These are phyloP conservation scores for Zygosaccharomyces sapae DNA, from an alignment of 1,139 yeast species.

Conservation along the genomic window DNA sequence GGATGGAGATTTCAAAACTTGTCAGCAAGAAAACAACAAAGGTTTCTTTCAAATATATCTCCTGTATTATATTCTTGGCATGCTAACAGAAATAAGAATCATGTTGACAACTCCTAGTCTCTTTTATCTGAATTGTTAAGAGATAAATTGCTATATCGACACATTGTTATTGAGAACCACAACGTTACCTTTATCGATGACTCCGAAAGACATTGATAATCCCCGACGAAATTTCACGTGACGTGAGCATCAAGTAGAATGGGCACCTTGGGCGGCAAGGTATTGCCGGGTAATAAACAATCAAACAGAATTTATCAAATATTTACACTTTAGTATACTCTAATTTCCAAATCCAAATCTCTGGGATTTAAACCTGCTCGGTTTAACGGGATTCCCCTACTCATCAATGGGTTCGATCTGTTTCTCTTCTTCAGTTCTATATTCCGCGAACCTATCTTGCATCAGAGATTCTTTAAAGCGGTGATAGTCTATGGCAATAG, in stretches of 20 bases:
- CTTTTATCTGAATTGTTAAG: neutral
- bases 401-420: conserved; percentile 66
- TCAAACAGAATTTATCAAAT: too few species aligned
- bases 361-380: conserved; percentile 71
- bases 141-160: neutral
- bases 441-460: conserved; percentile 1
- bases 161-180: neutral
- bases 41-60: neutral
- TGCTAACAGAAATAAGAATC: too few species aligned
- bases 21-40: too few species aligned
- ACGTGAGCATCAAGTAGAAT: neutral
- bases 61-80: neutral
- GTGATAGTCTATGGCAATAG: conserved; percentile 54
- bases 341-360: conserved; percentile 30
- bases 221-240: neutral
- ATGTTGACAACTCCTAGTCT: too few species aligned
- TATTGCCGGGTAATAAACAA: too few species aligned
- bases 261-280: neutral
- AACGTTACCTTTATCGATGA: neutral
- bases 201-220: neutral
- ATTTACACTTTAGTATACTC: neutral
- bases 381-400: conserved; percentile 52
- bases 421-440: conserved; percentile 40
- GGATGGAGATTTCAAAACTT: neutral
- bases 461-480: conserved; percentile 46